These are phyloP conservation scores for Penicillium brevicompactum DNA, from an alignment of 2,329 filamentous ascomycete species.

Conservation along the genomic window DNA sequence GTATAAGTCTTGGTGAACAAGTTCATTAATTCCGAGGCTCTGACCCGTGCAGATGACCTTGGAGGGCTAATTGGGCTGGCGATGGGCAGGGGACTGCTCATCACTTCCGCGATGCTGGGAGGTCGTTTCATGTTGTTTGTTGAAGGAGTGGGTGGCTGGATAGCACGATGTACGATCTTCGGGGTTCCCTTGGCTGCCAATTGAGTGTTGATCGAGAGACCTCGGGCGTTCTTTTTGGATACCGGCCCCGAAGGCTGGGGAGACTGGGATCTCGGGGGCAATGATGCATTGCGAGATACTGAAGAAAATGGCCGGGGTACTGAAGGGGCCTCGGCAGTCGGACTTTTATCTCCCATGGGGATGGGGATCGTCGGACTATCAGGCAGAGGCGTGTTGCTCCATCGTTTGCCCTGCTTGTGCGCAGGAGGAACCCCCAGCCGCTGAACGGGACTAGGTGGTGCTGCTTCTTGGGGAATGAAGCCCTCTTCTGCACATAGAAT, in stretches of 20 bases:
- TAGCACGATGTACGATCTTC: constrained; percentile 38
- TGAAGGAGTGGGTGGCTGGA: constrained; percentile 41
- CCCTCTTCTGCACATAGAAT: constrained; percentile 27
- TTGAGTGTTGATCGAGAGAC: constrained; percentile 45
- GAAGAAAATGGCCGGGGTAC: constrained; percentile 13
- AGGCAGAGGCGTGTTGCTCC: constrained; percentile 36
- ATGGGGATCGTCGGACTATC: constrained; percentile 39
- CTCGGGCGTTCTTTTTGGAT: constrained; percentile 41
- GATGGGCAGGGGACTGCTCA: constrained; percentile 42
- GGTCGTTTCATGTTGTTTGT: constrained; percentile 26
- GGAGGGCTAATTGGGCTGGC: constrained; percentile 26
- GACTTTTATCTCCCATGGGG: constrained; percentile 12
- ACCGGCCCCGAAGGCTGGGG: constrained; percentile 19
- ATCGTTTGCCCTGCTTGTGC: constrained; percentile 33
- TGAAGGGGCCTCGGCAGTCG: constrained; percentile 6
- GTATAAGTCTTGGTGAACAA: constrained; percentile 43
- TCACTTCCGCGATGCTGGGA: constrained; percentile 45
- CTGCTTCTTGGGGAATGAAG: constrained; percentile 12
- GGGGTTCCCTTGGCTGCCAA: constrained; percentile 35
- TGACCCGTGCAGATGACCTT: constrained; percentile 31
- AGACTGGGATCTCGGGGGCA: constrained; percentile 13
- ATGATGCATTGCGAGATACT: constrained; percentile 13
- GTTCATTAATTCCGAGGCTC: constrained; percentile 45
- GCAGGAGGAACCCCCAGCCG: constrained; percentile 35
- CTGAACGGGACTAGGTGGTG: constrained; percentile 15